Evolutionary conservation across 768 basidiomycete species (phyloP), one percentile per base, ranked within the genome.

Genomic region (Steccherinum ochraceum): DNA sequence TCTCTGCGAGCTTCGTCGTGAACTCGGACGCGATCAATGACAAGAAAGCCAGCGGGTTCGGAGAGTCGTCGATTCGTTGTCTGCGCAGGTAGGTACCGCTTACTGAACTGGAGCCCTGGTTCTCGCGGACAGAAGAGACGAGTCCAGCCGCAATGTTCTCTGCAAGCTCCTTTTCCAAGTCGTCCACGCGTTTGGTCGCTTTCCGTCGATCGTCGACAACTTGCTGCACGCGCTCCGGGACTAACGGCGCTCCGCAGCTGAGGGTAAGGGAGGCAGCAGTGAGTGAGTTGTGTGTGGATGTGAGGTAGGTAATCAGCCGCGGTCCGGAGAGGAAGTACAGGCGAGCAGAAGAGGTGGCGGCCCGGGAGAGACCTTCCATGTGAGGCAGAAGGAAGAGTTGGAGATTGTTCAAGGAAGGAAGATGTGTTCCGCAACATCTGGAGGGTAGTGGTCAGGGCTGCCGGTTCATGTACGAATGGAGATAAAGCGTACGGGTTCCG

Each of bases 251-350:
- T 2, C 84, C 83, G 58, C 87, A 85, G 41, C 83, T 88, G 24
- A 93, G 72, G 13, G 75, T 75, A 2, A 77, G 68, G 0, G 89
- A 75, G 0, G 84, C 74, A 42, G 63, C 64, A 2, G 80, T 71
- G 26, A 93, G 72, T 3, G 76, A 62, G 11, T 67, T 63, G 57
- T 89, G 85, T 0, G 80, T 72, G 2, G 77, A 71, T 2, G 77
- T 70, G 48, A 93, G 70, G 60, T 88, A 75, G 2, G 71, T 60
- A 41, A 86, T 77, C 4, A 91, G 75, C 20, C 92, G 83, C 13
- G 86, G 84, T 3, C 92, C 93, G n/a, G 83, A 70, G 46, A 87
- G 74, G 70, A 96, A 93, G 69, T 83, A 89, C 3, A 94, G 75
- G 21, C 90, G 82, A 20, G 80, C 81, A 51, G 84, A 83, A 0